Evolutionary conservation across 1,139 yeast species (phyloP), one percentile per base, ranked within the genome.

Genomic region (Scheffersomyces titani): DNA sequence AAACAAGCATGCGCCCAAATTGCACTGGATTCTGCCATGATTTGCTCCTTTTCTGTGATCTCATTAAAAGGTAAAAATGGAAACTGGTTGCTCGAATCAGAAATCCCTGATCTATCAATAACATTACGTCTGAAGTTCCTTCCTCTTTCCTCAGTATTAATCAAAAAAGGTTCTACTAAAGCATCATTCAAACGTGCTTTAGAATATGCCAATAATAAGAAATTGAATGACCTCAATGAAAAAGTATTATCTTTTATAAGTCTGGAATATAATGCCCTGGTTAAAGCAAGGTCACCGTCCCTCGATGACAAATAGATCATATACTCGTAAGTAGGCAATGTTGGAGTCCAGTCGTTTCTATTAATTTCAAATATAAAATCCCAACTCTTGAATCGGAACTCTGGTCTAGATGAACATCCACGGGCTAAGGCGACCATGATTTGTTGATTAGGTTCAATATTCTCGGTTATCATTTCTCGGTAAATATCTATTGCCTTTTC

Each of bases 1-100:
- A 79, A 68, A 18, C 82, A 61, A 13, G 84, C 71, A 65, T 82
- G 88, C 2, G 82, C 82, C 87, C 96, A 86, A 13, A 93, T 58
- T 0, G 98, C 98, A 56, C 85, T 80, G 0, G 96, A 86, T 71
- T 93, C 98, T 0, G 89, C 87, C 53, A 90, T 59, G 0, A 90
- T 74, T 59, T 86, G 86, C 1, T 64, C 60, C 3, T 68, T 63
- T 5, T 75, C 70, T 0, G 69, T 64, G 13, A 88, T 69, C 44
- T 78, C 78, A 2, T 74, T 66, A 1, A 80, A 58, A 0, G 97
- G 97, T 51, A 92, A 73, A 59, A 92, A 78, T 1, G 98, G 98
- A 11, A 91, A 83, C 1, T 70, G 72, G 13, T 59, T 59, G 30
- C 68, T 65, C 1, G 75, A 66, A 1, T 66, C 60, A 3, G 67